These are phyloP conservation scores for Rhodotorula sp. DNA, from an alignment of 1,284 basidiomycete species.

Conservation along the genomic window DNA sequence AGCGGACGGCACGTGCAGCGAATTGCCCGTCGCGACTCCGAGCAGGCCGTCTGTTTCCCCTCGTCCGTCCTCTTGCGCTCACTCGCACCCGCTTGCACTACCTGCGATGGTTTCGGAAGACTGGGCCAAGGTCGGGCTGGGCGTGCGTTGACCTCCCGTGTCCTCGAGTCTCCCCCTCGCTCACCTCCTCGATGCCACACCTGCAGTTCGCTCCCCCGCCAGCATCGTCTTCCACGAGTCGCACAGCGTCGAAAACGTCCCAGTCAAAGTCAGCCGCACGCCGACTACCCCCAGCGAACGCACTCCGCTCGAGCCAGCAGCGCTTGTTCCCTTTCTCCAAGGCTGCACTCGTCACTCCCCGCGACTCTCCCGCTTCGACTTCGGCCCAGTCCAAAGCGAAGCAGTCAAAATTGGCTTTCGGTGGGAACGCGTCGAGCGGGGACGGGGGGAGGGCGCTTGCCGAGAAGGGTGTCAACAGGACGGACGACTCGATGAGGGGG, in stretches of 20 bases:
- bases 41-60: neutral
- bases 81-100: neutral
- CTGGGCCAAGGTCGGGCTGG: neutral
- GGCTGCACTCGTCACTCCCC: slow-evolving; percentile 16
- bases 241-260: neutral
- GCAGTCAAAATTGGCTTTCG: neutral
- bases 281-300: neutral
- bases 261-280: too few species aligned
- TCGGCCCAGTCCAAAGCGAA: neutral
- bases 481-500: neutral
- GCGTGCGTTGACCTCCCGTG: neutral
- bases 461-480: too few species aligned
- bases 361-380: neutral
- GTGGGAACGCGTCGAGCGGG: neutral
- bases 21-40: neutral
- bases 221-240: neutral
- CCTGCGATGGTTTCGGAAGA: neutral
- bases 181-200: neutral
- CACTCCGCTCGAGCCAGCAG: neutral
- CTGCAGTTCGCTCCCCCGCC: neutral
- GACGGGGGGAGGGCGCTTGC: neutral
- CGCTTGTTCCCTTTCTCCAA: slow-evolving; percentile 15
- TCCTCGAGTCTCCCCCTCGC: neutral
- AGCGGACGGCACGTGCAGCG: neutral
- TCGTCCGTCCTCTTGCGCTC: too few species aligned